Evolutionary conservation across 306 rosid species (phyloP).

Genomic region (Begonia masoniana): DNA sequence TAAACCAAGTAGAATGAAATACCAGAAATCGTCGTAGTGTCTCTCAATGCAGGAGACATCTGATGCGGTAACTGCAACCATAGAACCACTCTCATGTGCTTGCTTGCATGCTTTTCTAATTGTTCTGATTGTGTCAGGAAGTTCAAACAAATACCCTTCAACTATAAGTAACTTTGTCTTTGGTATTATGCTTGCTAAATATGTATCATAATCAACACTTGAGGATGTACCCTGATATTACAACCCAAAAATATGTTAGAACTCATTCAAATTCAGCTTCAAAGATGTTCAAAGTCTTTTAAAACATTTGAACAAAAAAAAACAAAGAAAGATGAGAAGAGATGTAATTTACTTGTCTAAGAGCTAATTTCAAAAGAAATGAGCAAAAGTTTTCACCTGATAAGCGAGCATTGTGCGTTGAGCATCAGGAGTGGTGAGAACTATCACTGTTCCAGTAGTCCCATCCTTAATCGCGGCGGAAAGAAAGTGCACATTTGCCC

Average conservation of each 20-base stretch:
- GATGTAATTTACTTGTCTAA: not conserved
- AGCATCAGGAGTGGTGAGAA: constrained; percentile 95
- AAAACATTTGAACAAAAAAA: too few species aligned
- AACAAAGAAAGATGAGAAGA: too few species aligned
- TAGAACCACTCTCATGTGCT: constrained; percentile 65
- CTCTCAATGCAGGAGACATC: constrained; percentile 86
- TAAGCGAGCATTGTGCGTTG: constrained; percentile 95
- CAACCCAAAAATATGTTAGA: constrained; percentile 17
- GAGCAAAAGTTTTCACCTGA: constrained; percentile 40
- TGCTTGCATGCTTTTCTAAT: constrained; percentile 57
- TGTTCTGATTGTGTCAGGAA: constrained; percentile 70
- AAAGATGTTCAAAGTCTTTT: too few species aligned
- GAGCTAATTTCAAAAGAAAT: not conserved
- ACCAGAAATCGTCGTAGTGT: constrained; percentile 88
- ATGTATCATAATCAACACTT: constrained; percentile 44
- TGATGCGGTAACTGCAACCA: constrained; percentile 90
- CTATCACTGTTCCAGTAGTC: constrained; percentile 92
- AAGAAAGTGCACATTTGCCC: constrained; percentile 86
- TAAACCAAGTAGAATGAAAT: constrained; percentile 1
- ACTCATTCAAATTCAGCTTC: not conserved
- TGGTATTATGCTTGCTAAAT: constrained; percentile 56
- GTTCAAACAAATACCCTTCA: constrained; percentile 87
- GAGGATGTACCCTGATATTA: constrained; percentile 83
- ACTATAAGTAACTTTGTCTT: constrained; percentile 72
- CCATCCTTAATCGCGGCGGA: constrained; percentile 69